Evolutionary conservation across 1,284 basidiomycete genomes (phyloP), one percentile per base, ranked within the genome.

Genomic region (Phellinidium pouzarii): DNA sequence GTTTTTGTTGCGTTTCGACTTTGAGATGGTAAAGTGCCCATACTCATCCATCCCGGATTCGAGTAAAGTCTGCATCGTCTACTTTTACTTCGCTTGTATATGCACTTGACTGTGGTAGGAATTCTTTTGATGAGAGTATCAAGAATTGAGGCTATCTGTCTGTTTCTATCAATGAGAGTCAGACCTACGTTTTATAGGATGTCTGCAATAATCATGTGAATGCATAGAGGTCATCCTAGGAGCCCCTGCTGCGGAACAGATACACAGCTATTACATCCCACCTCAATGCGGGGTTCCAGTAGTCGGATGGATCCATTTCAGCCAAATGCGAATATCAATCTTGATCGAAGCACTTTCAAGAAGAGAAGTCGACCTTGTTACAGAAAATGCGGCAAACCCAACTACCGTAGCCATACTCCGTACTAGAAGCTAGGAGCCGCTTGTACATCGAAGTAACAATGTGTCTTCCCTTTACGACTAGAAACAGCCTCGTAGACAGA

Each of bases 21-120:
- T 44, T 7, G 36, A 19, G 11, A 49, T 22, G n/a, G 26, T 6
- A 40, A 53, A 53, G 3, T 27, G 3, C 14, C 52, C 52, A 36
- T 48, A 48, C 25, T 42, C 45, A n/a, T 53, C 52, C 41, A 44
- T 38, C 27, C 46, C 46, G 22, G 50, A 40, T 7, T 40, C 12
- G 2, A 7, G 23, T 34, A 40, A 8, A 36, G 29, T 44, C 42
- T 51, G 31, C 31, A 44, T 34, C 14, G 25, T 20, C 11, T 20
- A 3, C 37, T 40, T n/a, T 11, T 11, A 11, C 8, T 17, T 11
- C 14, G 37, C n/a, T 14, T 14, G 37, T 6, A 12, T 12, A 31
- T 14, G 2, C 31, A 8, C 2, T 34, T 2, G 3, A 3, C n/a
- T n/a, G n/a, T n/a, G n/a, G n/a, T n/a, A n/a, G n/a, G n/a, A n/a